phyloP scores from a whole-genome alignment of 257 asterid genomes.

The Jasminum sambac region DNA sequence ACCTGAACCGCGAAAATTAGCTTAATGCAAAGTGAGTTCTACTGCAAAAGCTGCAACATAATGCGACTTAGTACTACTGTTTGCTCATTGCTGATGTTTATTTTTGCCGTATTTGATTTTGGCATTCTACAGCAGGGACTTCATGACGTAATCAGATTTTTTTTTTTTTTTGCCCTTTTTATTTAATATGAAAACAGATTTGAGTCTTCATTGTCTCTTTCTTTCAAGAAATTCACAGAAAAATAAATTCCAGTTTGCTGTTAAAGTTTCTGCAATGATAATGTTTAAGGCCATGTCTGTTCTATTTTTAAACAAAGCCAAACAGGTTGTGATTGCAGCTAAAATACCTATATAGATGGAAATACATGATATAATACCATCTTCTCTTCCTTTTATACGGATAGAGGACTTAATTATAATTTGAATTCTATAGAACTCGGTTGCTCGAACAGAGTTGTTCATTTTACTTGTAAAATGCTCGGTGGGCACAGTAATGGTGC shows the following conservation, averaged over 20 bases:
- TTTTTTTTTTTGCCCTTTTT: neutral
- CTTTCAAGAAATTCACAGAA: neutral
- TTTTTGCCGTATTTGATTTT: neutral
- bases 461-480: neutral
- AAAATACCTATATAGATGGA: neutral
- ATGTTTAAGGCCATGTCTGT: neutral
- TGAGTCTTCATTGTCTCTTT: neutral
- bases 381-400: neutral
- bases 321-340: neutral
- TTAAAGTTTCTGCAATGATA: neutral
- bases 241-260: neutral
- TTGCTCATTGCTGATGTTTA: neutral
- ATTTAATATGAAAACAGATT: neutral
- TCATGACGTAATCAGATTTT: neutral
- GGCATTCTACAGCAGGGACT: no score
- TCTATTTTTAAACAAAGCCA: neutral
- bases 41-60: neutral
- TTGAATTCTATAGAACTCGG: neutral
- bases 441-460: neutral
- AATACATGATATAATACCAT: neutral
- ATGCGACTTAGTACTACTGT: neutral
- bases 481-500: neutral
- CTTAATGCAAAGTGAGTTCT: constrained; percentile 26
- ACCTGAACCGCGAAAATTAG: constrained; percentile 1
- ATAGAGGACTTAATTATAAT: neutral